Evolutionary conservation across 345 rosid species (phyloP).

Genomic region (Linum lewisii): DNA sequence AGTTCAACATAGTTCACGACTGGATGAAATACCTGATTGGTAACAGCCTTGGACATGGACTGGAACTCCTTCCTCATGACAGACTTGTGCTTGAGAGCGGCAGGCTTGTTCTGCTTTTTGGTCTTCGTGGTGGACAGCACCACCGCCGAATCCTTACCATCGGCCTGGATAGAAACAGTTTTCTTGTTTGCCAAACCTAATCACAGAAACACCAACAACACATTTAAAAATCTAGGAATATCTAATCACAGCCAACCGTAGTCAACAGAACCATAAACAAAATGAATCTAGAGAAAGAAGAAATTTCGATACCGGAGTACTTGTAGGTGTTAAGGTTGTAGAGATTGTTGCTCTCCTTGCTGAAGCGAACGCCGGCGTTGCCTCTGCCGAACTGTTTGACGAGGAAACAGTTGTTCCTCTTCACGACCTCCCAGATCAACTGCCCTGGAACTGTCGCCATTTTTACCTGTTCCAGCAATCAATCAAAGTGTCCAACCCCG

Average conservation of each 20-base stretch:
- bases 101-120: background rate
- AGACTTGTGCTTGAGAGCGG: slow-evolving; percentile 31
- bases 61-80: slow-evolving; percentile 62
- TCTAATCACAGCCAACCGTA: too few species aligned
- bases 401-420: slow-evolving; percentile 55
- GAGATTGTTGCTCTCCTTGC: slow-evolving; percentile 72
- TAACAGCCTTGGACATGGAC: slow-evolving; percentile 61
- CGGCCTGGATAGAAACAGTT: slow-evolving; percentile 64
- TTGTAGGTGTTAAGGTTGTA: slow-evolving; percentile 74
- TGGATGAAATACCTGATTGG: slow-evolving; percentile 47
- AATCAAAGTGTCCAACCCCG: too few species aligned
- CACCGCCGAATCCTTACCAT: slow-evolving; percentile 47
- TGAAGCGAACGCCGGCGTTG: slow-evolving; percentile 45
- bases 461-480: background rate
- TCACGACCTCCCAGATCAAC: slow-evolving; percentile 74
- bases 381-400: slow-evolving; percentile 57
- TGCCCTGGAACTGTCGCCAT: slow-evolving; percentile 78
- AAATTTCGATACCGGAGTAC: slow-evolving; percentile 41
- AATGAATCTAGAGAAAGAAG: background rate
- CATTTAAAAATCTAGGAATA: background rate
- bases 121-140: slow-evolving; percentile 60
- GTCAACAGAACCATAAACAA: too few species aligned
- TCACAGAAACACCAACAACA: background rate
- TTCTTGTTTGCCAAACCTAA: slow-evolving; percentile 81
- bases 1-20: too few species aligned